Percentiles rank a stretch among this genome's conserved stretches.
Conservation (phyloP, 306 rosid genomes). For the Corylus heterophylla region DNA sequence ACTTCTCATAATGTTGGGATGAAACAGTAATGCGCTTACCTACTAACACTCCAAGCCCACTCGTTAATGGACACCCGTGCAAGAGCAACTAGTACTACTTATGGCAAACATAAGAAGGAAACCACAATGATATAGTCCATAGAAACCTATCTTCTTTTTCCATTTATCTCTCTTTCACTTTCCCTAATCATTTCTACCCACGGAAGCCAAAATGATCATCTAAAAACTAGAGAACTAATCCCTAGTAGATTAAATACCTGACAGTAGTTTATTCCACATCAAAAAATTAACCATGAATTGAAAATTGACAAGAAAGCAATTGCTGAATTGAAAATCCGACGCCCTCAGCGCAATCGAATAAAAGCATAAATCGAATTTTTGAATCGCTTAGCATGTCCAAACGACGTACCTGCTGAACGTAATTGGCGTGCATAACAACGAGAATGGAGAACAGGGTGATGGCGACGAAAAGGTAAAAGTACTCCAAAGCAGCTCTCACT, state of each 20-base stretch:
- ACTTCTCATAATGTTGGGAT: not conserved
- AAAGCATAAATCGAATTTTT: slow-evolving; percentile 2
- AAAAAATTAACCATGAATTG: not conserved
- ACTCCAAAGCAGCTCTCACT: slow-evolving; percentile 86
- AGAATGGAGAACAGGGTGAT: slow-evolving; percentile 88
- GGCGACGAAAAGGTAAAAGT: slow-evolving; percentile 70
- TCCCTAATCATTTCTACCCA: not conserved
- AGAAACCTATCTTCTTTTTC: not conserved
- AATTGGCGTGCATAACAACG: slow-evolving; percentile 99
- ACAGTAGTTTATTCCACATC: not conserved
- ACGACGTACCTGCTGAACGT: slow-evolving; percentile 80
- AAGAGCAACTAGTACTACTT: not conserved
- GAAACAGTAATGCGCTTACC: not conserved
- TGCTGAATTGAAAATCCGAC: slow-evolving; percentile 8
- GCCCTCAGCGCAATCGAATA: slow-evolving; percentile 31
- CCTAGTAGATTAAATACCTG: not conserved
- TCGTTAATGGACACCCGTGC: not conserved
- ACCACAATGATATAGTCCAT: not conserved
- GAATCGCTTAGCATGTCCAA: not conserved
- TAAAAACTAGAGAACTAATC: not conserved
- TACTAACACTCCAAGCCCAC: not conserved
- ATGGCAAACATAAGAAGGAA: not conserved
- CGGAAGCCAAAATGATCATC: not conserved
- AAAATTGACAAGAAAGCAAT: not conserved
- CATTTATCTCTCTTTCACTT: not conserved